phyloP scores from a whole-genome alignment of 768 basidiomycete species.

The Mrakia frigida region DNA sequence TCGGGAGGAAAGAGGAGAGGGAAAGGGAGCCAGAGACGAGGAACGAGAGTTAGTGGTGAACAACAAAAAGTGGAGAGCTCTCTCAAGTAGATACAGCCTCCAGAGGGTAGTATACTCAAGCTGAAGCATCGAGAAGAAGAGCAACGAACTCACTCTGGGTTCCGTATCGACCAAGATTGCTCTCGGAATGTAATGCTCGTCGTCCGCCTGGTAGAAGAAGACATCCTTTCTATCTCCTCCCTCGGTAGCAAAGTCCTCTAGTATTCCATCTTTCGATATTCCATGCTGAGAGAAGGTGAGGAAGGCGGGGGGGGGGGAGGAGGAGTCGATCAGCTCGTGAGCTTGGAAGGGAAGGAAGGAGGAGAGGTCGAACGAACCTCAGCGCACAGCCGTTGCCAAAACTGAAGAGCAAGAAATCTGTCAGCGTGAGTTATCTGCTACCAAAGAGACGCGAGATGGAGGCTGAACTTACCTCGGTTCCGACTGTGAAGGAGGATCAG shows the following conservation, averaged over 20 bases:
- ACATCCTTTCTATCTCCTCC: slow-evolving; percentile 97
- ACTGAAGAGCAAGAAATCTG: slow-evolving; percentile 48
- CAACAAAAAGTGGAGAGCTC: no score
- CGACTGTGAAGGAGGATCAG: slow-evolving; percentile 56
- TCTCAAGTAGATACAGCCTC: no score
- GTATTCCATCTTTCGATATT: slow-evolving; percentile 87
- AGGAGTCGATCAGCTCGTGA: neutral
- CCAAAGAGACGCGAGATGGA: neutral
- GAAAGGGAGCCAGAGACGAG: neutral
- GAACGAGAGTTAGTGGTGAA: no score
- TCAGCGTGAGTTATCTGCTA: neutral
- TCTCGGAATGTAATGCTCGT: slow-evolving; percentile 96
- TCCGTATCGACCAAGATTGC: slow-evolving; percentile 95
- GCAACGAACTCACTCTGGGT: slow-evolving; percentile 64
- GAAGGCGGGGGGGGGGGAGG: neutral
- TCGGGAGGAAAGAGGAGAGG: neutral
- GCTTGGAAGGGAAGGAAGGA: neutral
- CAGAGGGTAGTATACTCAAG: no score
- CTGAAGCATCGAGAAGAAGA: neutral
- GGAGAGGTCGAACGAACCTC: slow-evolving; percentile 48
- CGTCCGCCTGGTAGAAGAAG: slow-evolving; percentile 99
- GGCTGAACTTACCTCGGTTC: slow-evolving; percentile 54
- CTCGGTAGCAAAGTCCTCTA: slow-evolving; percentile 95
- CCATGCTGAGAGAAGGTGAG: slow-evolving; percentile 56
- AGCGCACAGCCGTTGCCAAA: slow-evolving; percentile 95